These are phyloP conservation scores for Fusarium sp. DNA, from an alignment of 2,329 filamentous ascomycete species.

Conservation along the genomic window DNA sequence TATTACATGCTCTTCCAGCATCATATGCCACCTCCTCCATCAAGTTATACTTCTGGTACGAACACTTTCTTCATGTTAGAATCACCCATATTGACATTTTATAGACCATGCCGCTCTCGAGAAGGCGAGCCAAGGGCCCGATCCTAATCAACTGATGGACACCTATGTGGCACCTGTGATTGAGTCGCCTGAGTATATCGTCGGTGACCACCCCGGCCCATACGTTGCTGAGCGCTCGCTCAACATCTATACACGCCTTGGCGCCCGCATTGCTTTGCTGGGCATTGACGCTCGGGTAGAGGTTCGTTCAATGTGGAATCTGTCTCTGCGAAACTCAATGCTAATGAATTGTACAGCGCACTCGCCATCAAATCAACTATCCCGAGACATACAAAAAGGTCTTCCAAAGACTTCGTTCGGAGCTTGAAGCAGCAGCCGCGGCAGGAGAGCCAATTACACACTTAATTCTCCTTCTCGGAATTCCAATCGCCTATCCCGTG, in stretches of 20 bases:
- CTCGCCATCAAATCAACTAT: slow-evolving; percentile 94
- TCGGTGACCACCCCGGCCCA: slow-evolving; percentile 81
- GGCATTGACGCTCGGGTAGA: slow-evolving; percentile 95
- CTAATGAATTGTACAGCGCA: slow-evolving; percentile 71
- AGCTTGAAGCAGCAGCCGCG: slow-evolving; percentile 75
- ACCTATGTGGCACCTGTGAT: slow-evolving; percentile 74
- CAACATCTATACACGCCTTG: slow-evolving; percentile 87
- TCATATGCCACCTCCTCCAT: slow-evolving; percentile 84
- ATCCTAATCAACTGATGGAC: slow-evolving; percentile 78
- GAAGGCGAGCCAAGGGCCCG: slow-evolving; percentile 63
- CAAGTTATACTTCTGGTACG: slow-evolving; percentile 75
- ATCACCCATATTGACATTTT: slow-evolving; percentile 18
- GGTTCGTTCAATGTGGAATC: slow-evolving; percentile 53
- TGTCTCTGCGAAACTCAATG: slow-evolving; percentile 37
- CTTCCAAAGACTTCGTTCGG: slow-evolving; percentile 78
- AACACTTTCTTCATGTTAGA: not conserved
- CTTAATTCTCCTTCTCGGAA: slow-evolving; percentile 86
- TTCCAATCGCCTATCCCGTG: slow-evolving; percentile 86
- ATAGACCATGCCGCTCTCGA: slow-evolving; percentile 44
- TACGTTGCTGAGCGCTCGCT: slow-evolving; percentile 91
- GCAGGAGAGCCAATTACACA: slow-evolving; percentile 86
- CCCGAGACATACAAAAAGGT: slow-evolving; percentile 88
- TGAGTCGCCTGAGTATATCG: slow-evolving; percentile 78
- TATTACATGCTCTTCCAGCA: slow-evolving; percentile 99
- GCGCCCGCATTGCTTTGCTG: slow-evolving; percentile 84